Conservation (phyloP, 192 early-diverging fungal species). For the Entomortierella beljakovae region DNA sequence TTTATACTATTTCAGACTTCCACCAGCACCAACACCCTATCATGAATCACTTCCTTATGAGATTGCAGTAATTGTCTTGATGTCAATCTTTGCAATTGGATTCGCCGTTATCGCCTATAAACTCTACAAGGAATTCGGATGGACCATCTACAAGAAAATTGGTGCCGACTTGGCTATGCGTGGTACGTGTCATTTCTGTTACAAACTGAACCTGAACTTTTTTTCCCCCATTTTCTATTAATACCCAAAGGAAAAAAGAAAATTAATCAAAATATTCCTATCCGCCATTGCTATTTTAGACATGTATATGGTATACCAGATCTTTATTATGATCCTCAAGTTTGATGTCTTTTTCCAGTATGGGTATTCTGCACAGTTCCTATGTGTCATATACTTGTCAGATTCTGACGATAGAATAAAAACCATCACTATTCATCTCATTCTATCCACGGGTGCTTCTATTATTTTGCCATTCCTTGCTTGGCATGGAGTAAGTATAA, state of each 20-base stretch:
- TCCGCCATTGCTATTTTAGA: slow-evolving; percentile 54
- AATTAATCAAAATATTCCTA: too few relatives aligned
- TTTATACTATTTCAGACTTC: slow-evolving; percentile 7
- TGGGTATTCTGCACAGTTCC: slow-evolving; percentile 79
- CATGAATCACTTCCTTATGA: slow-evolving; percentile 54
- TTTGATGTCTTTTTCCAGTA: slow-evolving; percentile 86
- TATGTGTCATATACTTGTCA: slow-evolving; percentile 71
- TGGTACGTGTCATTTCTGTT: slow-evolving; percentile 50
- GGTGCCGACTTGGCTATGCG: slow-evolving; percentile 82
- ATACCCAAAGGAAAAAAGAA: too few relatives aligned
- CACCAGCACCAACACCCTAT: slow-evolving; percentile 12
- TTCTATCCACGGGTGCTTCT: slow-evolving; percentile 60
- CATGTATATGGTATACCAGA: slow-evolving; percentile 81
- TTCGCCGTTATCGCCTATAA: slow-evolving; percentile 69
- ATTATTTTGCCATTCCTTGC: slow-evolving; percentile 62
- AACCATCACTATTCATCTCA: slow-evolving; percentile 56
- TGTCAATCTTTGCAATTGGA: slow-evolving; percentile 58
- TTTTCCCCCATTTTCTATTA: too few relatives aligned
- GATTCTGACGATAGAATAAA: slow-evolving; percentile 17
- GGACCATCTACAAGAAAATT: slow-evolving; percentile 87
- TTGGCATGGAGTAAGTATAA: slow-evolving; percentile 67
- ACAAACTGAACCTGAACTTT: not conserved
- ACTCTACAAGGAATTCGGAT: slow-evolving; percentile 85
- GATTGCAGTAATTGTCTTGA: slow-evolving; percentile 68
- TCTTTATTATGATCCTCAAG: slow-evolving; percentile 85